Evolutionary conservation across 1,284 basidiomycete species (phyloP).

Genomic region (Hymenochaete sp.): DNA sequence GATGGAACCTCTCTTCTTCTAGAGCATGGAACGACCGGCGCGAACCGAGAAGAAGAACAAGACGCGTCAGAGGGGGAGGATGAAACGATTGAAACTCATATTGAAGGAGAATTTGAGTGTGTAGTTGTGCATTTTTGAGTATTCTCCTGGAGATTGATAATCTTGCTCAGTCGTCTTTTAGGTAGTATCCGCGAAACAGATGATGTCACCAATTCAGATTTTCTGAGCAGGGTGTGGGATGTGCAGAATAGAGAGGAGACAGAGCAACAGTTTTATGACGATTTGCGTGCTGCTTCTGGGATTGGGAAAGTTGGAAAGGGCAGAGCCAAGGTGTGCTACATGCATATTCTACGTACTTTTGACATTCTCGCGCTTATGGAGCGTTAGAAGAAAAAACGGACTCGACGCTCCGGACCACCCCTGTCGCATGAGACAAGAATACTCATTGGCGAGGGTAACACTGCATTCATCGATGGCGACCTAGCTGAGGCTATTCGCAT

Average conservation of each 20-base stretch:
- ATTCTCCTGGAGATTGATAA: neutral
- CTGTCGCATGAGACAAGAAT: constrained; percentile 78
- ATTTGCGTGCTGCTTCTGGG: constrained; percentile 61
- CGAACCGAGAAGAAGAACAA: neutral
- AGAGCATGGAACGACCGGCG: too few relatives aligned
- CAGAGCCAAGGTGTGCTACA: constrained; percentile 13
- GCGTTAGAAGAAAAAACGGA: constrained; percentile 28
- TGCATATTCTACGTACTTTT: neutral
- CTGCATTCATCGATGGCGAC: constrained; percentile 73
- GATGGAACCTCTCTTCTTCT: too few relatives aligned
- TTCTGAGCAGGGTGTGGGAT: constrained; percentile 59
- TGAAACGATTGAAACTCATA: constrained; percentile 14
- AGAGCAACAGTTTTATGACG: constrained; percentile 59
- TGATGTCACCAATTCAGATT: constrained; percentile 35
- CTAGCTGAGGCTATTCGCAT: constrained; percentile 64
- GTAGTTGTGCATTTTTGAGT: constrained; percentile 9
- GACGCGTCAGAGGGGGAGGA: constrained; percentile 4
- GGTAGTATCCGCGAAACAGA: constrained; percentile 46
- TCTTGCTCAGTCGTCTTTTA: constrained; percentile 46
- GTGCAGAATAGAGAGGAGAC: constrained; percentile 48
- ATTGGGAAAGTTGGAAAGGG: constrained; percentile 45
- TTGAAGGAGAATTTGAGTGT: constrained; percentile 26
- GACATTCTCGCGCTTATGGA: neutral
- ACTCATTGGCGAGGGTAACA: constrained; percentile 81
- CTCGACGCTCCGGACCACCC: constrained; percentile 39